Percentiles rank a stretch among this genome's conserved stretches.
These are phyloP conservation scores for Colletotrichum endophyticum DNA, from an alignment of 2,329 filamentous ascomycete genomes.

Conservation along the genomic window DNA sequence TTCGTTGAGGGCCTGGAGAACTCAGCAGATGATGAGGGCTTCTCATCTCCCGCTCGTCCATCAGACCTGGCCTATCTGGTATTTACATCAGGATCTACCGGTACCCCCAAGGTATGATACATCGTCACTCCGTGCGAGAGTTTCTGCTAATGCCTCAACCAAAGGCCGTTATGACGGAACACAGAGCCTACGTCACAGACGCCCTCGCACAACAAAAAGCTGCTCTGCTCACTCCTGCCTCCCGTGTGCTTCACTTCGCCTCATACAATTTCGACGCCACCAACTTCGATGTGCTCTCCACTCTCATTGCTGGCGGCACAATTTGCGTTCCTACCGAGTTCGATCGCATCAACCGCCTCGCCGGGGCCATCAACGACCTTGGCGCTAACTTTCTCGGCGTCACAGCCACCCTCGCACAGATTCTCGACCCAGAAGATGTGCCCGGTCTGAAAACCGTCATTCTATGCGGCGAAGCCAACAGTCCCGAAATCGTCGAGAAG, in stretches of 20 bases:
- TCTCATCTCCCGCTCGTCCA: not conserved
- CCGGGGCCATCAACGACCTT: conserved; percentile 53
- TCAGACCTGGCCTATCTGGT: conserved; percentile 36
- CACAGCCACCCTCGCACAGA: conserved; percentile 61
- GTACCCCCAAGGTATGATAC: conserved; percentile 42
- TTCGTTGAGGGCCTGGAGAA: conserved; percentile 39
- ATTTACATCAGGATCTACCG: conserved; percentile 47
- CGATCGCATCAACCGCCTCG: conserved; percentile 55
- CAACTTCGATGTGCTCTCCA: conserved; percentile 55
- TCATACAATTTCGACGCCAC: conserved; percentile 59
- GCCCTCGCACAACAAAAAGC: conserved; percentile 15
- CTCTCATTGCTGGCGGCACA: conserved; percentile 60
- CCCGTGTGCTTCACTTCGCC: conserved; percentile 61
- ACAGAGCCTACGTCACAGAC: conserved; percentile 25
- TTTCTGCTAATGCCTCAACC: not conserved
- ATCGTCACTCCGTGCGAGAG: not conserved
- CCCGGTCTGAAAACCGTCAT: conserved; percentile 37
- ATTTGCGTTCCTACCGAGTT: conserved; percentile 60
- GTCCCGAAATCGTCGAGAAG: conserved; percentile 47
- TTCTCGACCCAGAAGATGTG: conserved; percentile 38
- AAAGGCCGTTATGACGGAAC: conserved; percentile 38
- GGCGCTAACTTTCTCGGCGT: conserved; percentile 57
- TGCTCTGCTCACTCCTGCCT: not conserved
- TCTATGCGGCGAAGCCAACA: conserved; percentile 52
- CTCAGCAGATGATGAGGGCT: not conserved